phyloP scores from a whole-genome alignment of 106 monocot species.

The Dioscorea zingiberensis region DNA sequence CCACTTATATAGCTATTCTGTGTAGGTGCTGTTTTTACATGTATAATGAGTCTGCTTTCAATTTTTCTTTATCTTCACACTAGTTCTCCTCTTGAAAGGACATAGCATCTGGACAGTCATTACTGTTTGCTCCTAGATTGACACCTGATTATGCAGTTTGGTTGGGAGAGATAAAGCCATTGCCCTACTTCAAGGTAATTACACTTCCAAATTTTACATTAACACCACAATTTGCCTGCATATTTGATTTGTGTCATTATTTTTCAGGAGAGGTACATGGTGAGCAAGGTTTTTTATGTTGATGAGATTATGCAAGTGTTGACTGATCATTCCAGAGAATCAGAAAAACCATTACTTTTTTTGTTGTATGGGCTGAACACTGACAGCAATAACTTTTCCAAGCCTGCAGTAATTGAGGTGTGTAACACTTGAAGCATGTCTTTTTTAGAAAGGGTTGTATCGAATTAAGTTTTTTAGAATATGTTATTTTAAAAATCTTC shows the following conservation, averaged over 20 bases:
- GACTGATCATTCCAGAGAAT: constrained; percentile 24
- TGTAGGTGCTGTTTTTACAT: too few species aligned
- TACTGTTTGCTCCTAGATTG: constrained; percentile 84
- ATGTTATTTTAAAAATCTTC: too few species aligned
- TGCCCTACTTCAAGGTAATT: constrained; percentile 67
- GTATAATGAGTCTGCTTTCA: too few species aligned
- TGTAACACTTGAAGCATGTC: neutral
- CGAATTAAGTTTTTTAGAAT: too few species aligned
- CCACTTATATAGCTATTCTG: too few species aligned
- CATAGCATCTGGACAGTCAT: constrained; percentile 67
- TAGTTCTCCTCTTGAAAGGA: constrained; percentile 37
- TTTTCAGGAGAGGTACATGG: constrained; percentile 85
- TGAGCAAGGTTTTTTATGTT: constrained; percentile 71
- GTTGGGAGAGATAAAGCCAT: constrained; percentile 89
- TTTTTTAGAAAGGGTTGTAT: too few species aligned
- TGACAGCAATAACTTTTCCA: constrained; percentile 81
- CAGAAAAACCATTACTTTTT: constrained; percentile 64
- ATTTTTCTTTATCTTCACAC: too few species aligned
- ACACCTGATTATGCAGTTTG: constrained; percentile 96
- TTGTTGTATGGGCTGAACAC: constrained; percentile 85
- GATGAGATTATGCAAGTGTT: constrained; percentile 77
- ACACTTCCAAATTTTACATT: neutral
- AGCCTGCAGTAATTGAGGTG: constrained; percentile 89
- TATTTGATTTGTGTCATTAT: neutral
- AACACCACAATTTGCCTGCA: too few species aligned